Evolutionary conservation across 1,284 basidiomycete species (phyloP).

Genomic region (Agroathelia rolfsii): DNA sequence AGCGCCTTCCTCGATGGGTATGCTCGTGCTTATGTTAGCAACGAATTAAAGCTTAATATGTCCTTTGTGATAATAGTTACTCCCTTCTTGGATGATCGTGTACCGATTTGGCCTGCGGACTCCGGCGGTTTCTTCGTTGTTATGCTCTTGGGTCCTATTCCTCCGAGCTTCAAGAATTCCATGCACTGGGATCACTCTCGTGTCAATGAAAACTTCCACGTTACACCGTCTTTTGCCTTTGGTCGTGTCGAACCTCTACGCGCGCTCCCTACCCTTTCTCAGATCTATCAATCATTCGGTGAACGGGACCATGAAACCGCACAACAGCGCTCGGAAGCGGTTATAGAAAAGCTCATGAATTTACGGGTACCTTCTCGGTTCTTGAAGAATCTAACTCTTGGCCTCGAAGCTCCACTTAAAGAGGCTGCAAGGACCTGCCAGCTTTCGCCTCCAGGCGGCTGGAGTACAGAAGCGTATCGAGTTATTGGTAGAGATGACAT

Average conservation of each 20-base stretch:
- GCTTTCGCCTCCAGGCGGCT: conserved; percentile 62
- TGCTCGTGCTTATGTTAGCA: conserved; percentile 12
- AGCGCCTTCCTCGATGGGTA: conserved; percentile 33
- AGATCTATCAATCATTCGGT: conserved; percentile 47
- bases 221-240: conserved; percentile 48
- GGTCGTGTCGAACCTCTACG: conserved; percentile 48
- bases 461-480: conserved; percentile 62
- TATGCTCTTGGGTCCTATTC: conserved; percentile 48
- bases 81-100: conserved; percentile 42
- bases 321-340: conserved; percentile 54
- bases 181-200: too few species aligned
- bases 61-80: not conserved
- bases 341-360: conserved; percentile 52
- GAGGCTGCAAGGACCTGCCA: conserved; percentile 82
- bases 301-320: conserved; percentile 36
- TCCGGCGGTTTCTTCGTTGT: too few species aligned
- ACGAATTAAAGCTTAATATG: conserved; percentile 8
- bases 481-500: conserved; percentile 78
- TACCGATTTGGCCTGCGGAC: conserved; percentile 64
- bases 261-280: conserved; percentile 38
- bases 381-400: conserved; percentile 53
- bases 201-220: too few species aligned
- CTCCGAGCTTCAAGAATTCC: conserved; percentile 39
- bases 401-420: conserved; percentile 68
- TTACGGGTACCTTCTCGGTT: conserved; percentile 33